Evolutionary conservation across 1,284 basidiomycete genomes (phyloP), one percentile per base, ranked within the genome.

Genomic region (Moesziomyces aphidis): DNA sequence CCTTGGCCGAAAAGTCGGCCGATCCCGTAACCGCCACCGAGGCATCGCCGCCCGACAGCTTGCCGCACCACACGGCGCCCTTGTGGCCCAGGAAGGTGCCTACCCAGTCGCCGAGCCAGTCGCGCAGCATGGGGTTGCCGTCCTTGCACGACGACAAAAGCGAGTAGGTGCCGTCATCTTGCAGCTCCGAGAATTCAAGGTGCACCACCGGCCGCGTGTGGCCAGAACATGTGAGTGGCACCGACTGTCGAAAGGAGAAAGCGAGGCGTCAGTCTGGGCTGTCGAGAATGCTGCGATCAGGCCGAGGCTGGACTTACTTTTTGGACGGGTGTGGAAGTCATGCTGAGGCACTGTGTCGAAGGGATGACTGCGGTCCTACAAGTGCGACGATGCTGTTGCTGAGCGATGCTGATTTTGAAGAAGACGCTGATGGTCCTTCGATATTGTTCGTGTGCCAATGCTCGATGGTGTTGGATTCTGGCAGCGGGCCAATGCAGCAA

Each of bases 11-110:
- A 84, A 99, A 99, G 87, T 99, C 97, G 45, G 96, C 96, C 85
- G 93, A 95, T 36, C 93, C 97, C 0, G 95, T 93, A 11, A 92
- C 94, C 11, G 96, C 97, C 78, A 91, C 89, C 22, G 93, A 70
- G 0, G 83, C 85, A 28, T 86, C 85, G 1, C 78, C 79, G 89
- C 46, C 91, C n/a, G 92, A 94, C 63, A 99, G 90, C 86, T 97
- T 97, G 55, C 93, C 93, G 65, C 92, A 91, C 96, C 97, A 99
- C 6, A 99, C 97, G 7, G 97, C 97, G 68, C 96, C 96, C 86
- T 99, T 99, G 87, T 99, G 96, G 86, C 88, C 95, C 19, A 97
- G 88, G 85, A 99, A 99, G 7, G 96, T 98, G 23, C 96, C 96
- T 80, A 97, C 92, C 96, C 96, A 99, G 86, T 99, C 96, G 28